Percentiles rank a stretch among this genome's conserved stretches.
Evolutionary conservation across 2,329 filamentous ascomycete species (phyloP).

Genomic region (Fusarium vanettenii): DNA sequence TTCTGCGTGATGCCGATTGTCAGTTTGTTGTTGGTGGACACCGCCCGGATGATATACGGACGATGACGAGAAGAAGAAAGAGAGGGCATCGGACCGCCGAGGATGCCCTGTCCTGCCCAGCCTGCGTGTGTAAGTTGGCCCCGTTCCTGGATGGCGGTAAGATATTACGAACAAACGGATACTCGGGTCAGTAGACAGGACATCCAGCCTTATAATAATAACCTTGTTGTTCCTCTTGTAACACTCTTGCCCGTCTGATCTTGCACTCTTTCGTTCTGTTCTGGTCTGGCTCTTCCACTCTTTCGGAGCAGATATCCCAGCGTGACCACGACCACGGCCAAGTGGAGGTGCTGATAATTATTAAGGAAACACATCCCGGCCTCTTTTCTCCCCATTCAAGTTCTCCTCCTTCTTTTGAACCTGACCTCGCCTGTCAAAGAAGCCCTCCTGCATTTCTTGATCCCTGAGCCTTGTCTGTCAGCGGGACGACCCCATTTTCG

Average conservation of each 20-base stretch:
- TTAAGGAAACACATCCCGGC: constrained; percentile 37
- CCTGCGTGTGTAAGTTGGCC: background rate
- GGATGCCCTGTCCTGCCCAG: background rate
- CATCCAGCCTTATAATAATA: constrained; percentile 7
- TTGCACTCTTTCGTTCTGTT: background rate
- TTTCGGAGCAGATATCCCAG: constrained; percentile 36
- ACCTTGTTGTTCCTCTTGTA: constrained; percentile 10
- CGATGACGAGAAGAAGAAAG: background rate
- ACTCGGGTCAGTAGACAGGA: background rate
- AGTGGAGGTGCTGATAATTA: constrained; percentile 32
- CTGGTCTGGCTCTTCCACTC: constrained; percentile 15
- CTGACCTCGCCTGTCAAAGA: constrained; percentile 2
- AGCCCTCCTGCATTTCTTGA: constrained; percentile 5
- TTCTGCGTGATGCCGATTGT: constrained; percentile 15
- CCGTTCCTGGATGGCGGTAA: constrained; percentile 16
- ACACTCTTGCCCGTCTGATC: constrained; percentile 9
- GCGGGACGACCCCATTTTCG: constrained; percentile 17
- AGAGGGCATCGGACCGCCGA: background rate
- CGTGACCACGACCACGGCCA: constrained; percentile 5
- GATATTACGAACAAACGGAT: background rate
- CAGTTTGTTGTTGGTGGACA: constrained; percentile 14
- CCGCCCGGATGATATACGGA: background rate
- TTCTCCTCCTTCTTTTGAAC: background rate
- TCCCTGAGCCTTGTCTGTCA: constrained; percentile 22
- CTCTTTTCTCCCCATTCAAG: background rate